Base-by-base conservation (phyloP, 108 stramenopile species). In the Cyclotella kingstonii region DNA sequence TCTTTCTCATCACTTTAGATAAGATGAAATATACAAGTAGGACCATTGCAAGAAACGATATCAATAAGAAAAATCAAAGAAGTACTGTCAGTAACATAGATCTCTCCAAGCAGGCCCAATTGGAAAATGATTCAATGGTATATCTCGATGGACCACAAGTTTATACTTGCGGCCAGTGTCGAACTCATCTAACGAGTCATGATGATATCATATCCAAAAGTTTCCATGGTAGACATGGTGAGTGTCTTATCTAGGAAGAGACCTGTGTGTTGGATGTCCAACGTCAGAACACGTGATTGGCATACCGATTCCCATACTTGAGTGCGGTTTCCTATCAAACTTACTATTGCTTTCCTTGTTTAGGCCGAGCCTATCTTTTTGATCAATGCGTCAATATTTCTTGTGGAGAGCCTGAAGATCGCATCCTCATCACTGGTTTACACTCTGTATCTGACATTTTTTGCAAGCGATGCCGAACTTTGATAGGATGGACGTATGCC, bases 401-500 rank as follows among this genome's bases (percentile, higher is more conserved):
- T 30, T 60, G 80, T 50, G 93, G 91, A 14, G 82, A 81, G 10
- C 56, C 84, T 19, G 92, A 95, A 63, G 88, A 95, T 45, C 76
- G 96, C 19, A 39, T 74, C 23, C 89, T 97, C 25, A 87, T 97
- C 19, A 97, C 96, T 9, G 98, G 98, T 0, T 79, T 97, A 25
- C 98, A 98, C 70, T 80, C 85, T 77, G 83, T 93, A 10, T 87
- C 86, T 41, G 98, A 98, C 79, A 89, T 96, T 23, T 80, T 73
- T 50, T 98, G 98, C 81, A 83, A 81, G 49, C 69, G 90, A n/a
- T 98, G 98, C 65, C 60, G 80, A 2, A 68, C 76, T 7, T 52
- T 93, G 56, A 79, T 98, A 2, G 98, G 98, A 12, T 98, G 98
- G 98, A 96, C 95, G 30, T 98, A 98, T 67, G 66, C 70, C 35